Conservation (phyloP, 176 grass and related monocot genomes). For the Cymbopogon citratus region DNA sequence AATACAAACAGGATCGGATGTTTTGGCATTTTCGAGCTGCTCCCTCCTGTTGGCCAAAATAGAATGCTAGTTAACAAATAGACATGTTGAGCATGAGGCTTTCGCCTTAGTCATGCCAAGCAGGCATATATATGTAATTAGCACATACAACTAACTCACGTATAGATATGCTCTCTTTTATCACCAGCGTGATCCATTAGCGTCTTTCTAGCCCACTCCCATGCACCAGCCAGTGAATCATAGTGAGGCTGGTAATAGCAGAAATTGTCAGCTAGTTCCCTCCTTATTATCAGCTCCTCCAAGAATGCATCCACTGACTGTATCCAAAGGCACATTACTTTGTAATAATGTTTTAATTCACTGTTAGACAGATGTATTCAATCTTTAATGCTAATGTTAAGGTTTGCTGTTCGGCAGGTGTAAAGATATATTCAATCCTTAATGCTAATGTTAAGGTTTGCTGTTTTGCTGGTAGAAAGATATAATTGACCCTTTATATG, state of each 20-base stretch:
- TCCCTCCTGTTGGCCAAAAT: conserved; percentile 54
- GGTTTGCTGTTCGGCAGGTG: not conserved
- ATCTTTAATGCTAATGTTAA: not conserved
- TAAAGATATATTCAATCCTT: too few relatives aligned
- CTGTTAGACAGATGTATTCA: not conserved
- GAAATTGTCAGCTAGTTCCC: conserved; percentile 94
- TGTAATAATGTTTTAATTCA: conserved; percentile 15
- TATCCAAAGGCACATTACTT: not conserved
- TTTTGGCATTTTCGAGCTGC: conserved; percentile 87
- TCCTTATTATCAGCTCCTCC: conserved; percentile 89
- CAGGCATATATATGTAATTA: not conserved
- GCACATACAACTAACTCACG: conserved; percentile 36
- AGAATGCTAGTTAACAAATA: conserved; percentile 22
- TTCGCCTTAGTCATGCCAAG: not conserved
- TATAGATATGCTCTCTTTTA: conserved; percentile 83
- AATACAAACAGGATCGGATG: conserved; percentile 69
- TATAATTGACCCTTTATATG: not conserved
- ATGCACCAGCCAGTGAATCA: conserved; percentile 79
- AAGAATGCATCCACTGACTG: conserved; percentile 89
- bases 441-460: not conserved
- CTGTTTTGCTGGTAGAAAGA: not conserved
- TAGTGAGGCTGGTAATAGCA: conserved; percentile 91
- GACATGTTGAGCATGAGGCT: not conserved
- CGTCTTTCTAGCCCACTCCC: conserved; percentile 89
- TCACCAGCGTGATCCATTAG: conserved; percentile 66